These are phyloP conservation scores for Viola pubescens DNA, from an alignment of 441 rosid genomes.

Conservation along the genomic window DNA sequence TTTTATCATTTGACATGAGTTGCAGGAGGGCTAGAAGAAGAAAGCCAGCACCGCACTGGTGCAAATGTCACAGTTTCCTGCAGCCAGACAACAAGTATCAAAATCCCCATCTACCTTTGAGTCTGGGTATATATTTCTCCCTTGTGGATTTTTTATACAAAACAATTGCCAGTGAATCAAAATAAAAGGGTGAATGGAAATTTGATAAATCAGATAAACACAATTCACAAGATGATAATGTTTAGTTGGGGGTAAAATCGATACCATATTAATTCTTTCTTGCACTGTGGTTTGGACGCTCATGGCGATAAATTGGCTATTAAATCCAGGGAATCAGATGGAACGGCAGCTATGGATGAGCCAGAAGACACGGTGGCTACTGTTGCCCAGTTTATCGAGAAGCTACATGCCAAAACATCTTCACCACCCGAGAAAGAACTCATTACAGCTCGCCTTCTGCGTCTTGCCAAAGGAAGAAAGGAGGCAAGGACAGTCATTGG, in stretches of 20 bases:
- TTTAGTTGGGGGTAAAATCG: not conserved
- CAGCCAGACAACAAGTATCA: slow-evolving; percentile 35
- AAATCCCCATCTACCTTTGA: slow-evolving; percentile 26
- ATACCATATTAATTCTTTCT: not conserved
- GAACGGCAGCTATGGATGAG: slow-evolving; percentile 41
- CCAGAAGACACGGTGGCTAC: slow-evolving; percentile 51
- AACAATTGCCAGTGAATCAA: not conserved
- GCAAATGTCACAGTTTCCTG: slow-evolving; percentile 61
- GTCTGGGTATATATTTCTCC: slow-evolving; percentile 27
- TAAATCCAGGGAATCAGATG: slow-evolving; percentile 44
- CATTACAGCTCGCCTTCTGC: slow-evolving; percentile 61
- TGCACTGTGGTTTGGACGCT: slow-evolving; percentile 4
- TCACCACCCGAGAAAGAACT: slow-evolving; percentile 72
- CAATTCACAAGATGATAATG: not conserved
- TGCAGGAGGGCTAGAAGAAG: slow-evolving; percentile 26
- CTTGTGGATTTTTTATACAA: not conserved
- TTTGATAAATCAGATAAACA: not conserved
- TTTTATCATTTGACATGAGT: slow-evolving; percentile 5
- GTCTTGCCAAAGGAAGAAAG: slow-evolving; percentile 60
- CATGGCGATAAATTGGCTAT: slow-evolving; percentile 1
- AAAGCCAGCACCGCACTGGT: slow-evolving; percentile 20
- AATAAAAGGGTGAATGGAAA: not conserved
- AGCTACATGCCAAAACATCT: slow-evolving; percentile 61
- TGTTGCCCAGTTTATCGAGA: slow-evolving; percentile 69
- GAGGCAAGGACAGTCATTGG: slow-evolving; percentile 71